Evolutionary conservation across 2,329 filamentous ascomycete species (phyloP), one percentile per base, ranked within the genome.

Genomic region (Pseudofabraea citricarpa): DNA sequence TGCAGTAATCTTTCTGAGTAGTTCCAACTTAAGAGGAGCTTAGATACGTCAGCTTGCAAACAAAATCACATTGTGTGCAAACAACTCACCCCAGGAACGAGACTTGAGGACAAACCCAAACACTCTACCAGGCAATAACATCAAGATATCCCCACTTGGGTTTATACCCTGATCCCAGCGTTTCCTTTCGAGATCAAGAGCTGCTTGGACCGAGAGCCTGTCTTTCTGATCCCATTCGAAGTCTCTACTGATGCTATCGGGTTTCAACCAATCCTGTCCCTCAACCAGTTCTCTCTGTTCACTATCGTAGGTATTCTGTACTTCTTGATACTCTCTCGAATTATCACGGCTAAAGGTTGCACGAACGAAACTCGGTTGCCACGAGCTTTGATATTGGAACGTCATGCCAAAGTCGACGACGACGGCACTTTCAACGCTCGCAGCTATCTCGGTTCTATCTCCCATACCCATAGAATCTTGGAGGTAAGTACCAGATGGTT

Each of bases 321-420:
- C 21, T 21, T 37, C 35, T 23, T 37, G 12, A 10, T 19, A 37
- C 15, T 37, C 35, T 37, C 21, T 37, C 6, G 35, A 12, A 37
- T 37, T 23, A 37, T 37, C 35, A 8, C 16, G 6, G 6, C 18
- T 7, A 16, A 37, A 37, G 18, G 6, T 10, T 18, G 6, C 13
- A 20, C 12, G 7, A 21, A 8, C 21, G 12, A 37, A 16, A 7
- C 8, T 10, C 6, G 59, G 10, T 66, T 58, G 19, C 69, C 62
- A 0, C 55, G 59, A 18, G 69, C 49, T 4, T 38, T 21, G 27
- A 1, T 45, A 36, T 21, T 53, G 46, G 15, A 50, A 44, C 1
- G 53, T 45, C 23, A 55, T 48, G 3, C 31, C 32, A 41, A 56
- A 56, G 40, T 58, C 55, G 4, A 59, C 45, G 33, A 59, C 50